A percentile compares a stretch with the other conserved stretches of the same genome.
These are phyloP conservation scores for Kwoniella newhampshirensis DNA, from an alignment of 768 basidiomycete species.

Conservation along the genomic window DNA sequence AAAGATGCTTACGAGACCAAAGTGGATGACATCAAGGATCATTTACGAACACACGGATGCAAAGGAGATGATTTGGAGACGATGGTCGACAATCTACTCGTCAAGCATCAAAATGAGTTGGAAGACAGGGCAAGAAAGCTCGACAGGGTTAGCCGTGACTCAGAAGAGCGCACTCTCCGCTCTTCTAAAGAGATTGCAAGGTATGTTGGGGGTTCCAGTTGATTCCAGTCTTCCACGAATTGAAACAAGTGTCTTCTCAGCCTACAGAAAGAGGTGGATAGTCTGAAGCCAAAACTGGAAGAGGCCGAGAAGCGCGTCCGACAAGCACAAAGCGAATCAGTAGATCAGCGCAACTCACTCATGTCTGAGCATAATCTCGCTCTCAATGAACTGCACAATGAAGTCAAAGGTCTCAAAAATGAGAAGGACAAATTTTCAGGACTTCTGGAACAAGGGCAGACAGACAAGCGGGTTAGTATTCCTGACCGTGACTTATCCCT, in stretches of 20 bases:
- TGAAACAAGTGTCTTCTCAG: neutral
- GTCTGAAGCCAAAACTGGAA: no score
- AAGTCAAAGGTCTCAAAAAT: no score
- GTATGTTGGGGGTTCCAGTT: neutral
- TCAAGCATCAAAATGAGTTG: neutral
- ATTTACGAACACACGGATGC: neutral
- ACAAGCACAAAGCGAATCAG: no score
- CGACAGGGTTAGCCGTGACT: neutral
- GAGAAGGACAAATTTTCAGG: no score
- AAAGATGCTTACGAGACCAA: neutral
- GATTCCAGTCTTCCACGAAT: neutral
- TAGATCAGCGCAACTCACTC: no score
- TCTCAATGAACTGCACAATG: no score
- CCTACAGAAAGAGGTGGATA: neutral
- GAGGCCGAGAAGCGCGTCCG: no score
- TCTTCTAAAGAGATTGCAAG: neutral
- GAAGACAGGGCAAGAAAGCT: neutral
- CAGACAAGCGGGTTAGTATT: no score
- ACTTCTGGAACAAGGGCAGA: no score
- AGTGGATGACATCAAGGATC: neutral
- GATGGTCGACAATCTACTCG: neutral
- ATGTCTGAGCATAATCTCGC: no score
- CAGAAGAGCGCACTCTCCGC: neutral
- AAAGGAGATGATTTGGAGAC: slow-evolving; percentile 3
- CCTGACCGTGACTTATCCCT: no score